Percentiles rank a stretch among this genome's conserved stretches.
phyloP scores from a whole-genome alignment of 2,329 filamentous ascomycete genomes.

The Acephala macrosclerotiorum region DNA sequence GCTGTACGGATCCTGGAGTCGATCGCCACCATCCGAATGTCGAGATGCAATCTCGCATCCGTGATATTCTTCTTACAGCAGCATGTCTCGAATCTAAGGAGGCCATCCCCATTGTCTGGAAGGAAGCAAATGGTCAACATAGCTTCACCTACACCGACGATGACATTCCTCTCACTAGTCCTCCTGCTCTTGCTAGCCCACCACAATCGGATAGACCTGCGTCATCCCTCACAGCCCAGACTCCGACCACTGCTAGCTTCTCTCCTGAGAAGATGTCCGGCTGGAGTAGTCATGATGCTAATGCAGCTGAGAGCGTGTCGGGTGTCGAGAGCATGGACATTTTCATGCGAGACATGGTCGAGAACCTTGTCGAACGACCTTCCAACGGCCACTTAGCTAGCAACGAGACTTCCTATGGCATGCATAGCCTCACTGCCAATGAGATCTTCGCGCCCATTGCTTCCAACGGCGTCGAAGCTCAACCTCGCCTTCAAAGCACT shows the following conservation, averaged over 20 bases:
- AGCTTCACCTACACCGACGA: constrained; percentile 60
- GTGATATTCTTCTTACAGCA: constrained; percentile 68
- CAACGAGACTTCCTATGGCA: constrained; percentile 59
- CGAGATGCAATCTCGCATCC: constrained; percentile 72
- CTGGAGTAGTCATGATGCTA: constrained; percentile 1
- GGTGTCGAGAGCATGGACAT: constrained; percentile 47
- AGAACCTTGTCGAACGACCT: constrained; percentile 55
- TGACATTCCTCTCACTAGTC: constrained; percentile 55
- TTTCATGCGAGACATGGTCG: constrained; percentile 65
- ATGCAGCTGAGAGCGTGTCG: constrained; percentile 25
- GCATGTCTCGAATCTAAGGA: constrained; percentile 60
- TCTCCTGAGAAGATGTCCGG: constrained; percentile 9
- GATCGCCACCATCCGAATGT: constrained; percentile 63
- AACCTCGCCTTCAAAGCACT: constrained; percentile 43
- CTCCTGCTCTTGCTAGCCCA: neutral
- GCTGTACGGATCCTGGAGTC: constrained; percentile 53
- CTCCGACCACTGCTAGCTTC: neutral
- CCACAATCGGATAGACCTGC: neutral
- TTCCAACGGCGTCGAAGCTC: constrained; percentile 45
- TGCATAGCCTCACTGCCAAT: constrained; percentile 57
- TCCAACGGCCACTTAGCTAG: constrained; percentile 45
- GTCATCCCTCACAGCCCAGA: neutral
- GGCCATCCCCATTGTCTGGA: constrained; percentile 48
- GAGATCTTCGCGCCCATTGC: constrained; percentile 50
- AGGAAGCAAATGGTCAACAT: constrained; percentile 45